These are phyloP conservation scores for Trichoderma parareesei DNA, from an alignment of 495 filamentous ascomycete genomes.

Conservation along the genomic window DNA sequence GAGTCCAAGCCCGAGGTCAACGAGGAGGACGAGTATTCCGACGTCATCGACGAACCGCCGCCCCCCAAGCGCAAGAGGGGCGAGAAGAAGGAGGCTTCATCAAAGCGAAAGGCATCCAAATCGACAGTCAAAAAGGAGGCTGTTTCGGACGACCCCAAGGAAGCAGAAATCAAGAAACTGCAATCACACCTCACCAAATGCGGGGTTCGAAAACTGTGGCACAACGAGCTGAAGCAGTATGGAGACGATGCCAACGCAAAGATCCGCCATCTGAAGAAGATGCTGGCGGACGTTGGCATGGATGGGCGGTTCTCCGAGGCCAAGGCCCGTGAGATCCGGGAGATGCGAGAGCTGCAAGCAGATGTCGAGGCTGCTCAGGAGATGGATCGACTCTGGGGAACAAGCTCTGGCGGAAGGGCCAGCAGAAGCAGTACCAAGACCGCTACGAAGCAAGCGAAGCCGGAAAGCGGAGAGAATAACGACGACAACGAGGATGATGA, in stretches of 20 bases:
- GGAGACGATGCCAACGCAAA: constrained; percentile 62
- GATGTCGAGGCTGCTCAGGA: constrained; percentile 78
- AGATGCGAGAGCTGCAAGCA: constrained; percentile 67
- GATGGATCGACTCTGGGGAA: constrained; percentile 70
- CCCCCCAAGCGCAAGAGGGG: constrained; percentile 20
- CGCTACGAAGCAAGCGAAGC: constrained; percentile 25
- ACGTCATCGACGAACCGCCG: constrained; percentile 20
- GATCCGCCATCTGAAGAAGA: constrained; percentile 67
- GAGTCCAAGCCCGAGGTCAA: constrained; percentile 10
- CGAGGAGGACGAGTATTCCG: constrained; percentile 14
- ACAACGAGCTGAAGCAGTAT: constrained; percentile 68
- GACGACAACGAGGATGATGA: constrained; percentile 29
- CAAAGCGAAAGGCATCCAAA: constrained; percentile 13
- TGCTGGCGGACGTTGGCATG: constrained; percentile 80
- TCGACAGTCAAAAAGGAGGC: constrained; percentile 1
- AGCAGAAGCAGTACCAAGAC: constrained; percentile 23
- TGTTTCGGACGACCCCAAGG: constrained; percentile 46
- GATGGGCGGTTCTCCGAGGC: constrained; percentile 74
- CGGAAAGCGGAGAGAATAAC: constrained; percentile 34
- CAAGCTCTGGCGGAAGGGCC: constrained; percentile 26
- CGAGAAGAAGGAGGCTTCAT: constrained; percentile 17
- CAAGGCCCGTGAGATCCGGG: constrained; percentile 78
- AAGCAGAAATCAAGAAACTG: constrained; percentile 81
- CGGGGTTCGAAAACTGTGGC: constrained; percentile 90
- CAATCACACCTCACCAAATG: constrained; percentile 86